Evolutionary conservation across 2,329 filamentous ascomycete species (phyloP).

Genomic region (Ophioceras dolichostomum): DNA sequence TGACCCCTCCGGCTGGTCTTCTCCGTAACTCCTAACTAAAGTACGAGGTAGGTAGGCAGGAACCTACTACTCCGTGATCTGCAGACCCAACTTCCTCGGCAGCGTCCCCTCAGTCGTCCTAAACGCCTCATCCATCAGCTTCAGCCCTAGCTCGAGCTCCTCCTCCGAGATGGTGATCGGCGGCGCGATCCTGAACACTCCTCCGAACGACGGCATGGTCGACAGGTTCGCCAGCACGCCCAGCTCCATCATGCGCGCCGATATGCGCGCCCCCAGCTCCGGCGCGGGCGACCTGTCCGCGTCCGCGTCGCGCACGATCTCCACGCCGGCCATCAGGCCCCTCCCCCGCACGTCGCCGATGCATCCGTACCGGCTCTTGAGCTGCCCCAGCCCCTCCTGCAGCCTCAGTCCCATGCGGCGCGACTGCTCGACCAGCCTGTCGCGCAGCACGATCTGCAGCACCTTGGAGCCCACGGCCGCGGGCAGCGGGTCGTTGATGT

Average conservation of each 20-base stretch:
- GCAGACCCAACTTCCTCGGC: neutral
- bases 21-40: neutral
- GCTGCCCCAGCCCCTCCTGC: conserved; percentile 28
- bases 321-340: conserved; percentile 44
- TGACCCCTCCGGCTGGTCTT: neutral
- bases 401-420: conserved; percentile 29
- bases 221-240: conserved; percentile 46
- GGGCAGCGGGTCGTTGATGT: conserved; percentile 49
- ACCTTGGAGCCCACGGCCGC: conserved; percentile 49
- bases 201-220: conserved; percentile 39
- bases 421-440: conserved; percentile 35
- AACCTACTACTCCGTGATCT: neutral
- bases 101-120: conserved; percentile 1
- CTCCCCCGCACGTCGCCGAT: conserved; percentile 49
- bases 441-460: conserved; percentile 46
- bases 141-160: conserved; percentile 36
- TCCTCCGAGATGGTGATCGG: conserved; percentile 43
- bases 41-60: too few relatives aligned
- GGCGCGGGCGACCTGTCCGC: conserved; percentile 30
- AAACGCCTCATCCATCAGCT: conserved; percentile 45
- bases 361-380: conserved; percentile 41
- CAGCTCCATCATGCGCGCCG: conserved; percentile 17
- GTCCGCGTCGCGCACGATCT: conserved; percentile 38
- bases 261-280: conserved; percentile 32
- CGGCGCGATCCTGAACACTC: conserved; percentile 46